Evolutionary conservation across 2,329 filamentous ascomycete genomes (phyloP).

Genomic region (Dactylonectria macrodidyma): DNA sequence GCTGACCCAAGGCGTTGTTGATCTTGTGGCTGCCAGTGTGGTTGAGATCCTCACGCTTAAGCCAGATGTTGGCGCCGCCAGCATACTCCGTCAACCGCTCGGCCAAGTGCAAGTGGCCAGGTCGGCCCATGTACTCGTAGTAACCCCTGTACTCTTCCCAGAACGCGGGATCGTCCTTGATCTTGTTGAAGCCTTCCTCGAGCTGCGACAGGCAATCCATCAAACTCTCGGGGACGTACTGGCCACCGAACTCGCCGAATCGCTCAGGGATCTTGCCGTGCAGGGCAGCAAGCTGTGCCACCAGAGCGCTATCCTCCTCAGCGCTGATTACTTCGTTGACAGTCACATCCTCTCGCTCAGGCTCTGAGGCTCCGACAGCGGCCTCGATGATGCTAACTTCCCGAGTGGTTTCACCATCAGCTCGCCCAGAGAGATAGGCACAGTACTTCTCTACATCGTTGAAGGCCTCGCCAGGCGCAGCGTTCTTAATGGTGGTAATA

Average conservation of each 20-base stretch:
- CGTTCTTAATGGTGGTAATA: conserved; percentile 77
- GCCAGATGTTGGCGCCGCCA: conserved; percentile 95
- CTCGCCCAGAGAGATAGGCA: conserved; percentile 73
- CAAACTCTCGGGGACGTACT: conserved; percentile 96
- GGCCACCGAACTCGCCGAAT: conserved; percentile 96
- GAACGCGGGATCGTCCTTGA: conserved; percentile 89
- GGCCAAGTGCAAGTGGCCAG: conserved; percentile 91
- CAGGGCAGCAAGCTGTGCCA: conserved; percentile 87
- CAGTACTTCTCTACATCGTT: conserved; percentile 91
- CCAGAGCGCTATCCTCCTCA: conserved; percentile 71
- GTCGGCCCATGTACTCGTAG: conserved; percentile 97
- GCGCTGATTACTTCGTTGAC: conserved; percentile 71
- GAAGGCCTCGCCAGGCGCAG: conserved; percentile 55
- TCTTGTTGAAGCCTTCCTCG: conserved; percentile 90
- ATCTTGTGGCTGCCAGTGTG: conserved; percentile 99
- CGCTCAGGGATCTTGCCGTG: conserved; percentile 86
- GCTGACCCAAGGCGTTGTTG: conserved; percentile 97
- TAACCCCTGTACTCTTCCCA: conserved; percentile 98
- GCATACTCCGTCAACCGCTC: conserved; percentile 90
- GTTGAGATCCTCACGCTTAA: conserved; percentile 98
- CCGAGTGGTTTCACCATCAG: conserved; percentile 62
- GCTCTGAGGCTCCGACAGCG: conserved; percentile 66
- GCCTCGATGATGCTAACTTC: conserved; percentile 82
- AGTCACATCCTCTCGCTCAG: conserved; percentile 60
- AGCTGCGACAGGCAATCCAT: conserved; percentile 97